These are phyloP conservation scores for Rutstroemia sp. DNA, from an alignment of 2,329 filamentous ascomycete genomes.

Conservation along the genomic window DNA sequence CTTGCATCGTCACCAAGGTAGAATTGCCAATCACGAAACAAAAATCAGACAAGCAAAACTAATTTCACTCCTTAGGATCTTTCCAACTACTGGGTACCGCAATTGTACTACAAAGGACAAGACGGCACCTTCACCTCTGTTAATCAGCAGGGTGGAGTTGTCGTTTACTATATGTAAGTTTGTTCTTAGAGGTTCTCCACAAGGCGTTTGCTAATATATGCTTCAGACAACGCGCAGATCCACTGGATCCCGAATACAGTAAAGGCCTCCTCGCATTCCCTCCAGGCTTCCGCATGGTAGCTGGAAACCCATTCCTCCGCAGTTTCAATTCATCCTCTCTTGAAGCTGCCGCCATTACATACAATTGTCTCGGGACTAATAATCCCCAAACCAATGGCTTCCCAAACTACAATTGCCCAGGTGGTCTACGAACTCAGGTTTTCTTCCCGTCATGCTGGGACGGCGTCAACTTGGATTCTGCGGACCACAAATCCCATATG, in stretches of 20 bases:
- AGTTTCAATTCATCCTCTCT: conserved; percentile 36
- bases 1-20: conserved; percentile 50
- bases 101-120: conserved; percentile 44
- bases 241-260: conserved; percentile 31
- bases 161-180: conserved; percentile 49
- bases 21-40: not conserved
- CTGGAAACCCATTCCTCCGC: conserved; percentile 48
- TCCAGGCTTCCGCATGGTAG: conserved; percentile 56
- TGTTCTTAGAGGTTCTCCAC: not conserved
- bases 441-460: conserved; percentile 59
- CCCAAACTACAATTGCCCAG: conserved; percentile 46
- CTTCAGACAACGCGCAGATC: conserved; percentile 34
- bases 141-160: conserved; percentile 38
- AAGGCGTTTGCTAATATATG: not conserved
- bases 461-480: conserved; percentile 46
- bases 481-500: conserved; percentile 50
- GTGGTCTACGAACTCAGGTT: conserved; percentile 44
- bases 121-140: conserved; percentile 48
- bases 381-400: conserved; percentile 40
- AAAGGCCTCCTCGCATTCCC: conserved; percentile 50
- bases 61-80: conserved; percentile 30
- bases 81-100: conserved; percentile 63
- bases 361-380: conserved; percentile 44
- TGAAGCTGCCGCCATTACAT: conserved; percentile 45
- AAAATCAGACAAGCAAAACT: not conserved